Base-by-base conservation (phyloP, 1,284 basidiomycete species). In the Cutaneotrichosporon cavernicola region DNA sequence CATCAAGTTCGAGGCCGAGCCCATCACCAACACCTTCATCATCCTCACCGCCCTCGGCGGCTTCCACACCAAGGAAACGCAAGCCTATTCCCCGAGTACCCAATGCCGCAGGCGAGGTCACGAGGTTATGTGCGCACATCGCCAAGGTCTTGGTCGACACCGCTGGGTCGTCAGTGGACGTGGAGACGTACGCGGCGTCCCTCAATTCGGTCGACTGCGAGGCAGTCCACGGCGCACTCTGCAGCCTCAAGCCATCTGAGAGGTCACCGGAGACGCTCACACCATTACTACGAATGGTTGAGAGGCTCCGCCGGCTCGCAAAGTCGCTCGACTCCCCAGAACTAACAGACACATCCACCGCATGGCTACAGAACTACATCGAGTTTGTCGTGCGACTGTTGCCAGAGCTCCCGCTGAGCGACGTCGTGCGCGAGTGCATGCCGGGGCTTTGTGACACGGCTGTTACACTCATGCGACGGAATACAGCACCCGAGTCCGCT, bases 281-380 rank as follows among this genome's bases (percentile, higher is more conserved):
- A 9, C 30, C 61, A 0, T 50, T 40, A 16, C 14, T 66, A 2
- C 66, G 73, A 1, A 62, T 51, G 0, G 31, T 73, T 0, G 73
- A 74, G 61, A 56, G 70, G 2, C 32, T 71, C 10, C 65, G 74
- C 10, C 64, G 71, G 32, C 57, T 56, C 0, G 72, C 67, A 32
- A 70, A 70, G 40, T 38, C 69, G 1, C 34, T 71, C 13, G 66
- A 63, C 21, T 34, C n/a, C 18, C n/a, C 61, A 0, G 31, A 26
- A 1, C 26, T 64, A 2, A 21, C 40, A 1, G 5, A 31, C 6
- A 40, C 55, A 0, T 49, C 63, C 13, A 57, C 53, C 4, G 34
- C 58, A 16, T 73, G 72, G 72, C 58, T 71, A 8, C 49, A 63
- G 9, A 21, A 30, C 22, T 56, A 30, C 49, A 53, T 65, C 13